Conservation (phyloP, 1,139 yeast species). For the Diutina siamensis region DNA sequence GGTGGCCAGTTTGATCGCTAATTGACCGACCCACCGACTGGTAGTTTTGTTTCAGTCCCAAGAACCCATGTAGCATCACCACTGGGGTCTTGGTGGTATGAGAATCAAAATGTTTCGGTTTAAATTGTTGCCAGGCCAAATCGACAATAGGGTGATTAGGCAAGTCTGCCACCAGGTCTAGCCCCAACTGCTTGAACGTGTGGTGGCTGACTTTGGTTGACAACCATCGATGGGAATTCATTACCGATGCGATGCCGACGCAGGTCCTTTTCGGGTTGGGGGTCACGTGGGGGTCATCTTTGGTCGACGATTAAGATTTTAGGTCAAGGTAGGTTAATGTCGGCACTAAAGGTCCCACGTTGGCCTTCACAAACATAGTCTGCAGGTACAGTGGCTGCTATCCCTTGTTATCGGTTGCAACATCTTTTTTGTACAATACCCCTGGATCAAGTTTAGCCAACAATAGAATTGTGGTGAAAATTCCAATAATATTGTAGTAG, state of each 20-base stretch:
- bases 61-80: slow-evolving; percentile 37
- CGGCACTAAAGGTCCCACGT: neutral
- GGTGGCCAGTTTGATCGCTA: slow-evolving; percentile 17
- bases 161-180: slow-evolving; percentile 6
- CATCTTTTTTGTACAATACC: too few relatives aligned
- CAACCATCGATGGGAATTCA: neutral
- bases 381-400: too few relatives aligned
- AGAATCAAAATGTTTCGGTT: slow-evolving; percentile 7
- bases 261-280: too few relatives aligned
- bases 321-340: neutral
- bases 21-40: slow-evolving; percentile 25
- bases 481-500: too few relatives aligned
- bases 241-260: neutral
- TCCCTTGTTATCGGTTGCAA: too few relatives aligned
- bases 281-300: neutral
- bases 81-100: slow-evolving; percentile 16
- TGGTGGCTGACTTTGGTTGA: slow-evolving; percentile 4
- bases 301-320: too few relatives aligned
- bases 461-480: too few relatives aligned
- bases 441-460: too few relatives aligned
- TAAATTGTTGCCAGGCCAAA: slow-evolving; percentile 6
- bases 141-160: slow-evolving; percentile 6
- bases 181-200: slow-evolving; percentile 5
- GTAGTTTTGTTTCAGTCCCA: slow-evolving; percentile 34
- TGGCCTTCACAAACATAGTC: too few relatives aligned